phyloP scores from a whole-genome alignment of 495 filamentous ascomycete genomes.

The Physcia stellaris region DNA sequence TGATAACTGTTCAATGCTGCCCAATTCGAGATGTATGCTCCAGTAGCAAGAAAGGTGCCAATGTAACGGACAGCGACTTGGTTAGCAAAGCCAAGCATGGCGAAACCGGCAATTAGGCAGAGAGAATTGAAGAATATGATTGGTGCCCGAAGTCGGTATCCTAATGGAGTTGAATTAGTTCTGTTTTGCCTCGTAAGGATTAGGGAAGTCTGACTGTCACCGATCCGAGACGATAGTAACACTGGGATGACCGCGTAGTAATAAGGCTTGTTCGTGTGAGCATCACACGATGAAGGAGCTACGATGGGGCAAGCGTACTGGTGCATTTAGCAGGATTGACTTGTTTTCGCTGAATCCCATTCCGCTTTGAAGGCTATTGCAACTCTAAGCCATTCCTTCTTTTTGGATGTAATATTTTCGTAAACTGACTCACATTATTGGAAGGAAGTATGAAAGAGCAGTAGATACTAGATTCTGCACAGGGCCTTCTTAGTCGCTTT shows the following conservation, averaged over 20 bases:
- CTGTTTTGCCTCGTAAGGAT: too few species aligned
- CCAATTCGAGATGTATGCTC: conserved; percentile 71
- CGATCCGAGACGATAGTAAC: conserved; percentile 51
- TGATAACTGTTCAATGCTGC: conserved; percentile 63
- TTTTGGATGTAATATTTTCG: background rate
- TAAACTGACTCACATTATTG: conserved; percentile 14
- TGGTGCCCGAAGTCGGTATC: conserved; percentile 48
- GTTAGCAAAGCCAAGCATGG: conserved; percentile 56
- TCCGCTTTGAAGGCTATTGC: conserved; percentile 54
- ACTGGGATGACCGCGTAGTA: conserved; percentile 64
- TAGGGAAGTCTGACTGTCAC: conserved; percentile 33
- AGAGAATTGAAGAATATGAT: conserved; percentile 63
- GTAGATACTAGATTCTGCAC: conserved; percentile 48
- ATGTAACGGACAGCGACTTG: conserved; percentile 60
- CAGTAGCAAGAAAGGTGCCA: conserved; percentile 62
- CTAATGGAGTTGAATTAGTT: too few species aligned
- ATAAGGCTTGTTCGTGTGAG: too few species aligned
- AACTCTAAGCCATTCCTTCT: too few species aligned
- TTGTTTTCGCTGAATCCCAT: conserved; percentile 56
- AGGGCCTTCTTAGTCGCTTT: background rate
- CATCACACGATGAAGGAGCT: too few species aligned
- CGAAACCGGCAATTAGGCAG: conserved; percentile 57
- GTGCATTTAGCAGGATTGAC: conserved; percentile 58
- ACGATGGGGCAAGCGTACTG: too few species aligned
- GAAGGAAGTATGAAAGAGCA: conserved; percentile 37